A percentile compares a stretch with the other conserved stretches of the same genome.
Evolutionary conservation across 805 yeast species (phyloP).

Genomic region (Kazachstania taianensis): DNA sequence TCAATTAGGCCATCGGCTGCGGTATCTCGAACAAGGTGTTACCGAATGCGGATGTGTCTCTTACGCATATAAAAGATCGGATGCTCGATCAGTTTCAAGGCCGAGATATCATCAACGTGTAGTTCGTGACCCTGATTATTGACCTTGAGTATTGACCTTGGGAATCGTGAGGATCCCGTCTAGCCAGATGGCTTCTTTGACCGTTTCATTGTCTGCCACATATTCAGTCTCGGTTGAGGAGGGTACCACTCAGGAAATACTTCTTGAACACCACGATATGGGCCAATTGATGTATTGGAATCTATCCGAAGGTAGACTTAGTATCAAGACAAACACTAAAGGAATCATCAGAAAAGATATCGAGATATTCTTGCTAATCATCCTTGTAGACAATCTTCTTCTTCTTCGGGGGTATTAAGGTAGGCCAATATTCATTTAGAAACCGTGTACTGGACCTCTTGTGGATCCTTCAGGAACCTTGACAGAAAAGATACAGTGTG

Average conservation of each 20-base stretch:
- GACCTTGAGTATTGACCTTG: no score
- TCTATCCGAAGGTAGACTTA: background rate
- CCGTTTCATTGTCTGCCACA: conserved; percentile 1
- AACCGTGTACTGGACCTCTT: no score
- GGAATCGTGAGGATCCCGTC: conserved; percentile 2
- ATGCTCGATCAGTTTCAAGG: conserved; percentile 1
- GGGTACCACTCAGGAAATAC: background rate
- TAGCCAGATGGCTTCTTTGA: conserved; percentile 3
- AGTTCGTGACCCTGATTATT: no score
- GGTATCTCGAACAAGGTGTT: conserved; percentile 4
- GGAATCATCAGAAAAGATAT: background rate
- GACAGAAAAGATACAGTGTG: no score
- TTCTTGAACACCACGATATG: conserved; percentile 1
- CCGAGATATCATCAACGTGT: conserved; percentile 5
- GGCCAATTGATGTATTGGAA: background rate
- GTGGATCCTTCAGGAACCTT: no score
- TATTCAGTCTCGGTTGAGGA: conserved; percentile 2
- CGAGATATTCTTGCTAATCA: background rate
- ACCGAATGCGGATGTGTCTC: conserved; percentile 6
- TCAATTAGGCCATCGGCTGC: background rate
- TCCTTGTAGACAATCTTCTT: no score
- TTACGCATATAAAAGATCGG: conserved; percentile 5
- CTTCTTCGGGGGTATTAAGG: no score
- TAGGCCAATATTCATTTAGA: no score
- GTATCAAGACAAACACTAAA: background rate